Conservation (phyloP, 352 stramenopile genomes). For the Blastocystis sp. region DNA sequence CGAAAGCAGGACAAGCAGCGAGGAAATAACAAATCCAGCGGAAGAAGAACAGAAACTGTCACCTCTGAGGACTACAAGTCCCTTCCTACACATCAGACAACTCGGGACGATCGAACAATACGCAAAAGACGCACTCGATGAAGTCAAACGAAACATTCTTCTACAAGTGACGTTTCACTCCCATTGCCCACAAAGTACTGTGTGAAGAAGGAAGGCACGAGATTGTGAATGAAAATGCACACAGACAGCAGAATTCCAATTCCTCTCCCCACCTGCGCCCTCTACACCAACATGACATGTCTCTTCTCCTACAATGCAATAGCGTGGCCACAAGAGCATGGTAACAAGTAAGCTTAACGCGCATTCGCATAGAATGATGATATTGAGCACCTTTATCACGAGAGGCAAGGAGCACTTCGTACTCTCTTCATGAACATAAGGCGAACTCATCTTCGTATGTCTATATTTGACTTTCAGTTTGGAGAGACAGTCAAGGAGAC, state of each 20-base stretch:
- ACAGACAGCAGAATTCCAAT: not conserved
- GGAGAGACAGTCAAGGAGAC: not conserved
- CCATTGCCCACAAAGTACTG: not conserved
- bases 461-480: not conserved
- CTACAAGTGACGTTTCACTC: not conserved
- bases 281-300: not conserved
- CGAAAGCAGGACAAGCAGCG: not conserved
- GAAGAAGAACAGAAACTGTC: not conserved
- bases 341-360: not conserved
- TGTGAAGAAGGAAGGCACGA: not conserved
- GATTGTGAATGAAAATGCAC: not conserved
- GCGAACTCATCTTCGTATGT: not conserved
- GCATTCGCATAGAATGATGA: not conserved
- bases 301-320: not conserved
- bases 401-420: not conserved
- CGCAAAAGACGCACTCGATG: not conserved
- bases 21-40: not conserved
- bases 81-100: not conserved
- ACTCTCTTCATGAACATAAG: not conserved
- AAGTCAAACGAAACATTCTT: not conserved
- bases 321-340: not conserved
- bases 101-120: not conserved
- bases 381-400: not conserved
- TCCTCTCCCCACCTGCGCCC: not conserved
- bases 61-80: not conserved